Evolutionary conservation across 78 protist species (phyloP), one percentile per base, ranked within the genome.

Genomic region (Salpingoeca rosetta): DNA sequence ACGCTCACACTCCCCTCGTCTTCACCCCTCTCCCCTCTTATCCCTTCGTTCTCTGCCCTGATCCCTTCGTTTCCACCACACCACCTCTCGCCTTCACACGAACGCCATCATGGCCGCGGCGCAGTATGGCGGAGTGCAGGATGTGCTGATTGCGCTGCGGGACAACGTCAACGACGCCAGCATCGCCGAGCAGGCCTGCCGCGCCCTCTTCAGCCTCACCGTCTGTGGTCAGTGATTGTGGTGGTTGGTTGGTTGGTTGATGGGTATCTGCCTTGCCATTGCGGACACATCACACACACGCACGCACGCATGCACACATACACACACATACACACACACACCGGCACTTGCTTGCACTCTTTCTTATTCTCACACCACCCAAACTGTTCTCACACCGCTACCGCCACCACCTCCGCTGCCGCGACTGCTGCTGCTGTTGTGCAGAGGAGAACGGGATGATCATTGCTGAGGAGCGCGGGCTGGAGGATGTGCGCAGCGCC

Each of bases 371-470:
- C n/a, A n/a, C n/a, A n/a, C n/a, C n/a, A n/a, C n/a, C n/a, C n/a
- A n/a, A n/a, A n/a, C n/a, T n/a, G n/a, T n/a, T n/a, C n/a, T n/a
- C n/a, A n/a, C n/a, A n/a, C n/a, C n/a, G n/a, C n/a, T n/a, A n/a
- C n/a, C n/a, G n/a, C n/a, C n/a, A n/a, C n/a, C n/a, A n/a, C n/a
- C n/a, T n/a, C n/a, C n/a, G n/a, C n/a, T n/a, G n/a, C n/a, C n/a
- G n/a, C n/a, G n/a, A n/a, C n/a, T n/a, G n/a, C n/a, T n/a, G n/a
- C n/a, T n/a, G n/a, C n/a, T n/a, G n/a, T n/a, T 17, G 2, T 25
- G 80, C 80, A 76, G 80, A 76, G 80, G 80, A 35, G 11, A 76
- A 76, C 22, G 80, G 80, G 39, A 35, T 10, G 27, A 76, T 76
- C 40, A 37, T 76, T 11, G 39, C 12, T 37, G 80, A 76, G 11